Evolutionary conservation across 75 land plant species (phyloP).

Genomic region (Gnetum montanum): DNA sequence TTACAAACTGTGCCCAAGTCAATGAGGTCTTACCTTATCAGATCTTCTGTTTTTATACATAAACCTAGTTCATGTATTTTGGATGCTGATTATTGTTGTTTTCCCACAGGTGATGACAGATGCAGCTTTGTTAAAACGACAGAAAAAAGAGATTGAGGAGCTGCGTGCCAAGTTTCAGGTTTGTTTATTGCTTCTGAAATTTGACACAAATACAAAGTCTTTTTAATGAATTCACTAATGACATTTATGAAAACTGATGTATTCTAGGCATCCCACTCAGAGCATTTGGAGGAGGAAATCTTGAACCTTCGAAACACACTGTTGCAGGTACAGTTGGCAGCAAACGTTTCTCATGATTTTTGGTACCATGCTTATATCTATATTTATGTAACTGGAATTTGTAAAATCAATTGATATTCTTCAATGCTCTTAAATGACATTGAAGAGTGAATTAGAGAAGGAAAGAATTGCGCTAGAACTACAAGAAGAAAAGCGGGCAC

Average conservation of each 20-base stretch:
- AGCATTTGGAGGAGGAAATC: conserved; percentile 78
- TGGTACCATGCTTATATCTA: background rate
- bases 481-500: conserved; percentile 69
- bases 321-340: conserved; percentile 58
- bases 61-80: background rate
- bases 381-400: background rate
- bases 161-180: conserved; percentile 84
- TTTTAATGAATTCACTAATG: no score
- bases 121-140: conserved; percentile 95
- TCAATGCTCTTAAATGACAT: background rate
- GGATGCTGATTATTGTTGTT: background rate
- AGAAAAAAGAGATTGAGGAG: conserved; percentile 96
- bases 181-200: background rate
- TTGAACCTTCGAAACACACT: conserved; percentile 76
- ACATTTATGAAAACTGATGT: no score
- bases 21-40: conserved; percentile 96
- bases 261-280: conserved; percentile 74
- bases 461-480: conserved; percentile 89
- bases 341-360: background rate
- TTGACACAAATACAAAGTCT: no score
- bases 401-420: no score
- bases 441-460: conserved; percentile 82
- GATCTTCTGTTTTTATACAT: conserved; percentile 2
- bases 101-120: conserved; percentile 81
- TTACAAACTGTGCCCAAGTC: conserved; percentile 93